Evolutionary conservation across 306 rosid genomes (phyloP).

Genomic region (Vigna unguiculata): DNA sequence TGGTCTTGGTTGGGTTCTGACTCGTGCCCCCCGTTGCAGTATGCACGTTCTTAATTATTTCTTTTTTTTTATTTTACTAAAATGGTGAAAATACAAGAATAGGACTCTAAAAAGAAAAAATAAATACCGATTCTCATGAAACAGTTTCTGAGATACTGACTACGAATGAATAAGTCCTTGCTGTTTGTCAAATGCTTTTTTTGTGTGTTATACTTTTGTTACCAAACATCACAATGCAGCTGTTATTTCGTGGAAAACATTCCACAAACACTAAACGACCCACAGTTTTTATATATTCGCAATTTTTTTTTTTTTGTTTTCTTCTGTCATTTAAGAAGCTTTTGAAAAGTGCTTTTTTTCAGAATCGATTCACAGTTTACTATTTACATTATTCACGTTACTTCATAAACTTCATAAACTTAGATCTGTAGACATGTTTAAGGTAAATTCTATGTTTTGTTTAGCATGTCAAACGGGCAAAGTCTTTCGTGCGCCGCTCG

Average conservation of each 20-base stretch:
- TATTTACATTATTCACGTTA: background rate
- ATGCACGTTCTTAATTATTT: slow-evolving; percentile 35
- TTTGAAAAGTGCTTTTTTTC: background rate
- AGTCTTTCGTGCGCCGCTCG: slow-evolving; percentile 10
- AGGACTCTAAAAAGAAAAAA: background rate
- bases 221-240: background rate
- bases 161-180: slow-evolving; percentile 18
- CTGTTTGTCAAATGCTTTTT: slow-evolving; percentile 30
- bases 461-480: background rate
- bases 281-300: too few species aligned
- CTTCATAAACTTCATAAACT: background rate
- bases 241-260: background rate
- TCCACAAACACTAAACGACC: background rate
- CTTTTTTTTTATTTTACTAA: background rate
- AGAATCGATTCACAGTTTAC: background rate
- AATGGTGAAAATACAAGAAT: background rate
- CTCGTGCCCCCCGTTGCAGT: background rate
- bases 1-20: background rate
- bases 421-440: background rate
- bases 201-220: background rate
- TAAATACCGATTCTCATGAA: slow-evolving; percentile 20
- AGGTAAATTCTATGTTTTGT: background rate
- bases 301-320: background rate
- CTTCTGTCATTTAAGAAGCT: background rate
- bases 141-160: slow-evolving; percentile 17